phyloP scores from a whole-genome alignment of 306 rosid species.

The Abrus precatorius region DNA sequence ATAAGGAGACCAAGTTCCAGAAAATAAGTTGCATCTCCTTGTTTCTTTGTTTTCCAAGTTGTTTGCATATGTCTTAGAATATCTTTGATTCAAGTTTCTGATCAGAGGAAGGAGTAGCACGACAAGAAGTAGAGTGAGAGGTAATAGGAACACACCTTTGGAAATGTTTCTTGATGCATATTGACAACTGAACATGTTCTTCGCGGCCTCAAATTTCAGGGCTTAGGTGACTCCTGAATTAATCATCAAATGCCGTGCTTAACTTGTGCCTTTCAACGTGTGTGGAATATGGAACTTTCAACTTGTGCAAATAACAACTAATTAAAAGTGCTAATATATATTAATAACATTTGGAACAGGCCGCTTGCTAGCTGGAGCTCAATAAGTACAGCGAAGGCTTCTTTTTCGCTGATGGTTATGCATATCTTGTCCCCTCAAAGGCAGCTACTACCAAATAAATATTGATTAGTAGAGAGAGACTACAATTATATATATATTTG shows the following conservation, averaged over 20 bases:
- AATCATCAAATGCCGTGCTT: background rate
- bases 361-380: too few relatives aligned
- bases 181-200: constrained; percentile 35
- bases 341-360: too few relatives aligned
- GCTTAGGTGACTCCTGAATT: background rate
- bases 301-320: too few relatives aligned
- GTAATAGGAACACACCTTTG: constrained; percentile 26
- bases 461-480: too few relatives aligned
- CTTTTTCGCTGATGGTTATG: too few relatives aligned
- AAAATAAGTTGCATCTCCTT: constrained; percentile 60
- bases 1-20: constrained; percentile 69
- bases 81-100: constrained; percentile 31
- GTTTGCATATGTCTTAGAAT: constrained; percentile 27
- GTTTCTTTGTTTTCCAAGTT: constrained; percentile 19
- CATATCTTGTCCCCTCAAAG: too few relatives aligned
- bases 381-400: too few relatives aligned
- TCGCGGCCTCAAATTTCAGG: background rate
- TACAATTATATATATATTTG: too few relatives aligned
- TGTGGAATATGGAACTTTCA: too few relatives aligned
- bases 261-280: too few relatives aligned
- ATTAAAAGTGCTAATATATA: too few relatives aligned
- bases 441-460: too few relatives aligned
- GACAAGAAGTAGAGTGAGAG: constrained; percentile 12
- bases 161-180: constrained; percentile 38
- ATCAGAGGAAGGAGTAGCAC: constrained; percentile 50